These are phyloP conservation scores for Ambrosia trifida DNA, from an alignment of 129 eudicot species.

Conservation along the genomic window DNA sequence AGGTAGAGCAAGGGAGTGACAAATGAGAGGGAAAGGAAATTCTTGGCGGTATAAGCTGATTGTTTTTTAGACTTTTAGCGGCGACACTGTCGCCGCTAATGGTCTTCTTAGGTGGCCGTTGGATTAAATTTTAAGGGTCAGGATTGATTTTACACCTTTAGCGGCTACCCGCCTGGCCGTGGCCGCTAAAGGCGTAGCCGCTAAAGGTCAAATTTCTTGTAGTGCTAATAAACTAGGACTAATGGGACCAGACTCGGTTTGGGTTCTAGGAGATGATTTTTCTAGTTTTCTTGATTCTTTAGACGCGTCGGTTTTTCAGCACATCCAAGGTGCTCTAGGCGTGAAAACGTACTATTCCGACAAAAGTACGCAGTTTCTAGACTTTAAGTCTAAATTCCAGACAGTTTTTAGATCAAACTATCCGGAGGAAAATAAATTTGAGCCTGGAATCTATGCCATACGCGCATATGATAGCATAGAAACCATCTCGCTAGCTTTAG, in stretches of 20 bases:
- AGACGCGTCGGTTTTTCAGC: conserved; percentile 33
- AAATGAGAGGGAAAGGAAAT: too few relatives aligned
- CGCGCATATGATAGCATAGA: conserved; percentile 50
- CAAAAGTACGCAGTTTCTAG: conserved; percentile 11
- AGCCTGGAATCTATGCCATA: conserved; percentile 47
- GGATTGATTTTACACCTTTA: too few relatives aligned
- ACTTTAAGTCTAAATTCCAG: conserved; percentile 38
- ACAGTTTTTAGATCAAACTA: conserved; percentile 31
- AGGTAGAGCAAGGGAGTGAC: too few relatives aligned
- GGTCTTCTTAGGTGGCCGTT: too few relatives aligned
- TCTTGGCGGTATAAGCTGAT: too few relatives aligned
- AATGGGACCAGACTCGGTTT: conserved; percentile 46
- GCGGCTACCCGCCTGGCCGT: too few relatives aligned
- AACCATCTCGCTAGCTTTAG: conserved; percentile 34
- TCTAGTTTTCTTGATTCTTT: conserved; percentile 46
- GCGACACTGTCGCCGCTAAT: too few relatives aligned
- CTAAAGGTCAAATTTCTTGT: too few relatives aligned
- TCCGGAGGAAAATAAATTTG: conserved; percentile 38
- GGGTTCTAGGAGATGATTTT: conserved; percentile 44
- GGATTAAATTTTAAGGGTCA: too few relatives aligned
- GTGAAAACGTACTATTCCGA: conserved; percentile 36
- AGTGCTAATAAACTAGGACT: conserved; percentile 40
- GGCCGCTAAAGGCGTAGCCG: too few relatives aligned
- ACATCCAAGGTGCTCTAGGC: conserved; percentile 48
- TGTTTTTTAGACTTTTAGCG: too few relatives aligned